Percentiles rank a stretch among this genome's conserved stretches.
Conservation (phyloP, 2,329 filamentous ascomycete species). For the Sclerotinia nivalis region DNA sequence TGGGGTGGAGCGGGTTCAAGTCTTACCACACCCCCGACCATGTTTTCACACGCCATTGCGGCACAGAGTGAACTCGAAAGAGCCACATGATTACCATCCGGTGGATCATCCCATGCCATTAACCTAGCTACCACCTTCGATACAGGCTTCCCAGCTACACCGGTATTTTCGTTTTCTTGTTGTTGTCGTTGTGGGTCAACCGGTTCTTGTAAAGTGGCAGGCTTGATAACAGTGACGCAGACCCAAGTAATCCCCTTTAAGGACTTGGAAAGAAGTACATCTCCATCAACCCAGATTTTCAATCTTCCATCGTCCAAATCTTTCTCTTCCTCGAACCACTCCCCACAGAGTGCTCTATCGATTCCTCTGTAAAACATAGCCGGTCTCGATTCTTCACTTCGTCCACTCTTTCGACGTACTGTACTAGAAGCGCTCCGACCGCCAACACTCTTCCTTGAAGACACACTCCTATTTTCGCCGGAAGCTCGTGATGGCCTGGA, state of each 20-base stretch:
- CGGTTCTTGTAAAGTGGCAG: conserved; percentile 71
- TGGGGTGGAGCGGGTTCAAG: conserved; percentile 72
- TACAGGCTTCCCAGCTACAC: conserved; percentile 57
- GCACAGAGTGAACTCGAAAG: conserved; percentile 77
- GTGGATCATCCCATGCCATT: conserved; percentile 79
- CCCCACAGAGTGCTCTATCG: conserved; percentile 65
- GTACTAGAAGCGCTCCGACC: conserved; percentile 74
- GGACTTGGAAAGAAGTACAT: conserved; percentile 69
- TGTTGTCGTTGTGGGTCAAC: conserved; percentile 68
- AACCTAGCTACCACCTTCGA: conserved; percentile 75
- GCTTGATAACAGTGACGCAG: conserved; percentile 81
- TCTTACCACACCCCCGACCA: conserved; percentile 85
- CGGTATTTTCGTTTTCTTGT: conserved; percentile 64
- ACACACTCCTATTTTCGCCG: conserved; percentile 79
- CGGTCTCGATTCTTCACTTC: conserved; percentile 66
- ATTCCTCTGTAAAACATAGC: conserved; percentile 78
- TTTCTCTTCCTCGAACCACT: conserved; percentile 71
- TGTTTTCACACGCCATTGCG: conserved; percentile 66
- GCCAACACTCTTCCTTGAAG: conserved; percentile 73
- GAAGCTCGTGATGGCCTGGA: conserved; percentile 64
- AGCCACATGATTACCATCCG: conserved; percentile 76
- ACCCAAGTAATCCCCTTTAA: conserved; percentile 78
- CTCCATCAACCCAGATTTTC: conserved; percentile 81
- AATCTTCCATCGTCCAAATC: conserved; percentile 59
- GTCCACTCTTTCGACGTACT: conserved; percentile 57